phyloP scores from a whole-genome alignment of 1,284 basidiomycete species.

The Apiotrichum domesticum region DNA sequence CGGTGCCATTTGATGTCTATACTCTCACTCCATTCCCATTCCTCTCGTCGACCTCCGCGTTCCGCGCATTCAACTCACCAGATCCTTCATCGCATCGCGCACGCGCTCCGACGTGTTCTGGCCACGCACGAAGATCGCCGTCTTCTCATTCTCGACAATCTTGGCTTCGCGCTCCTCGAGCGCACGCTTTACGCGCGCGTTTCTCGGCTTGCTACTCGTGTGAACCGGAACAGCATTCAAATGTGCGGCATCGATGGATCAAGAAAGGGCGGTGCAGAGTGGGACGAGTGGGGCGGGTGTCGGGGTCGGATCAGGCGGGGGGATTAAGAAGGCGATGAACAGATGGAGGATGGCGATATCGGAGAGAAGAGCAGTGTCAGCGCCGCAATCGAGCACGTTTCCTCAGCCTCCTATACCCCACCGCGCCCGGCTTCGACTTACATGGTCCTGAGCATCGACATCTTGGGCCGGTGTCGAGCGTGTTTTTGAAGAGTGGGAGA shows the following conservation, averaged over 20 bases:
- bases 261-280: too few species aligned
- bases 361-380: not conserved
- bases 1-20: too few species aligned
- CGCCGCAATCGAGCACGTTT: not conserved
- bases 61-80: slow-evolving; percentile 54
- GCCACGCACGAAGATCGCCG: slow-evolving; percentile 84
- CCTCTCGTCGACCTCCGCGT: too few species aligned
- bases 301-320: not conserved
- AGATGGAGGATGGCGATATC: not conserved
- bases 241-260: too few species aligned
- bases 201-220: slow-evolving; percentile 76
- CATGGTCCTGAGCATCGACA: slow-evolving; percentile 47
- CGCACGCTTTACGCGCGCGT: slow-evolving; percentile 93
- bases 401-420: not conserved
- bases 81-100: slow-evolving; percentile 75
- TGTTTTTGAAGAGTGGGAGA: not conserved
- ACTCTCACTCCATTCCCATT: too few species aligned
- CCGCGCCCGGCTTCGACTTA: slow-evolving; percentile 16
- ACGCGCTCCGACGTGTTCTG: slow-evolving; percentile 77
- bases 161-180: slow-evolving; percentile 82
- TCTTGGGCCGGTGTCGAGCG: slow-evolving; percentile 15
- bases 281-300: too few species aligned
- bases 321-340: not conserved
- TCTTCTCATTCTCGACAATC: slow-evolving; percentile 76
- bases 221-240: not conserved